These are phyloP conservation scores for Pleurotus cornucopiae DNA, from an alignment of 768 basidiomycete species.

Conservation along the genomic window DNA sequence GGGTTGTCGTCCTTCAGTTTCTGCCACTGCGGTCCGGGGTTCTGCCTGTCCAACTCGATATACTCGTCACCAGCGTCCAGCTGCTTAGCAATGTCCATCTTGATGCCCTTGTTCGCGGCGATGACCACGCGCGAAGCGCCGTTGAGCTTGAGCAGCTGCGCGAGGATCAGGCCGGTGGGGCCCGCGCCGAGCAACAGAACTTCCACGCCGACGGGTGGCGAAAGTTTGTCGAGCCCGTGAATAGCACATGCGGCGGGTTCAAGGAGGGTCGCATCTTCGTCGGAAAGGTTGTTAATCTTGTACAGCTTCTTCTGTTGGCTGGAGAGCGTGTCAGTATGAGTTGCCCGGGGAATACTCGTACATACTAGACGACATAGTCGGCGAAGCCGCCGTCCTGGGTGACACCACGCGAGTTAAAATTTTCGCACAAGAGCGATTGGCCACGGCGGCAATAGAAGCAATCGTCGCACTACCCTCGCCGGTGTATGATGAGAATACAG, in stretches of 20 bases:
- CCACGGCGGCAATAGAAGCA: constrained; percentile 90
- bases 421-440: constrained; percentile 78
- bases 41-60: constrained; percentile 74
- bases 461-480: constrained; percentile 55
- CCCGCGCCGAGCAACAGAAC: constrained; percentile 88
- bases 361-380: constrained; percentile 83
- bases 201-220: constrained; percentile 76
- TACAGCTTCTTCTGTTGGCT: constrained; percentile 68
- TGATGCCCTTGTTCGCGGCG: constrained; percentile 87
- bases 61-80: constrained; percentile 82
- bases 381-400: constrained; percentile 84
- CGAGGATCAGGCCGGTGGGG: constrained; percentile 84
- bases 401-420: constrained; percentile 79
- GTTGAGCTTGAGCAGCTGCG: constrained; percentile 84
- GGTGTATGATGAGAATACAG: background rate
- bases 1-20: constrained; percentile 77
- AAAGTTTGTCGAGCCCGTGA: constrained; percentile 87
- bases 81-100: constrained; percentile 81
- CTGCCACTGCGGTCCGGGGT: constrained; percentile 76
- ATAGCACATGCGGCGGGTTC: constrained; percentile 91
- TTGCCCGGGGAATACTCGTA: constrained; percentile 7
- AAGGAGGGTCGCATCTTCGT: constrained; percentile 83
- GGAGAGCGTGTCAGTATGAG: background rate
- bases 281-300: constrained; percentile 82
- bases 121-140: constrained; percentile 79